These are phyloP conservation scores for Zygosaccharomyces bisporus DNA, from an alignment of 805 yeast genomes.

Conservation along the genomic window DNA sequence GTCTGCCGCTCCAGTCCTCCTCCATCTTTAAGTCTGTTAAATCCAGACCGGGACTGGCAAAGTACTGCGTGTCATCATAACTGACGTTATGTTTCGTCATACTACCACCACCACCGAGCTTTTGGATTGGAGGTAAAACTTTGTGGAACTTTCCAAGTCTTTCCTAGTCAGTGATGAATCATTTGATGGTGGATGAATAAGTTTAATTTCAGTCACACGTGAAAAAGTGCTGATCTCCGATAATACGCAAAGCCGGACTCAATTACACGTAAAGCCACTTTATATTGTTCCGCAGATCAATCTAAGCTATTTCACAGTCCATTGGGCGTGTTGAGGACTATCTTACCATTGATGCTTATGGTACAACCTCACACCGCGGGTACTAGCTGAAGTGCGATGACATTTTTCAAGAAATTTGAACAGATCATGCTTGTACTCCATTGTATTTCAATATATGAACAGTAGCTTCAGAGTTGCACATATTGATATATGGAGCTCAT, in stretches of 20 bases:
- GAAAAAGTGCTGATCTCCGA: no score
- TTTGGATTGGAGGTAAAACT: neutral
- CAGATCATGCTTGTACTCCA: neutral
- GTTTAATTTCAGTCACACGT: neutral
- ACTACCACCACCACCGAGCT: neutral
- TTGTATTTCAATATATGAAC: neutral
- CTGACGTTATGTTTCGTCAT: slow-evolving; percentile 14
- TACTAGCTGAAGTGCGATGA: neutral
- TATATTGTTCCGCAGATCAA: no score
- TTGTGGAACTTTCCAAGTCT: no score
- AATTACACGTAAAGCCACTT: no score
- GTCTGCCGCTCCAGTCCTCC: slow-evolving; percentile 37
- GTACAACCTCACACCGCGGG: slow-evolving; percentile 1
- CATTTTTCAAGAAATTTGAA: neutral
- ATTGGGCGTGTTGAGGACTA: neutral
- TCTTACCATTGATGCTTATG: neutral
- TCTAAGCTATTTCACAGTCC: neutral
- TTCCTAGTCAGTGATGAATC: neutral
- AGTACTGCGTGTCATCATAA: slow-evolving; percentile 20
- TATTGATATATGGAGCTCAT: slow-evolving; percentile 38
- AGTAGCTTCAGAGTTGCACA: neutral
- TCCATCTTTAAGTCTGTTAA: slow-evolving; percentile 27
- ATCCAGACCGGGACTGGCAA: slow-evolving; percentile 22
- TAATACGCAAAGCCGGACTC: no score
- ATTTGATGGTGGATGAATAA: neutral